A percentile compares a stretch with the other conserved stretches of the same genome.
phyloP scores from a whole-genome alignment of 2,329 filamentous ascomycete genomes.

The Cladosporium phlei region DNA sequence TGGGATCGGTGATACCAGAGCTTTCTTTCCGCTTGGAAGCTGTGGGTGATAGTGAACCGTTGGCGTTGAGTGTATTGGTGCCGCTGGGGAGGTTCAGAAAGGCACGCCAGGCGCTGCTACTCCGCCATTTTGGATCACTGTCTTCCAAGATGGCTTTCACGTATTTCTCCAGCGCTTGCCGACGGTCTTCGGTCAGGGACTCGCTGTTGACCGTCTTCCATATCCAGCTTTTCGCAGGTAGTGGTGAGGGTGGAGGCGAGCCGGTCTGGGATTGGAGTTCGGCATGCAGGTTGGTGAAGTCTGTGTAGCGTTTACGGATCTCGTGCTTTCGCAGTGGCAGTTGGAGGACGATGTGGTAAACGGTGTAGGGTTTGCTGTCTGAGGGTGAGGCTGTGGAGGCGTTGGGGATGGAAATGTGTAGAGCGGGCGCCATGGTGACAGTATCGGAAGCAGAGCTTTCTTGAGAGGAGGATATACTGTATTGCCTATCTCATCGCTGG shows the following conservation, averaged over 20 bases:
- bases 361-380: constrained; percentile 63
- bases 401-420: constrained; percentile 44
- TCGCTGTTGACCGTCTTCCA: constrained; percentile 65
- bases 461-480: no score
- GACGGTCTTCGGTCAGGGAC: constrained; percentile 66
- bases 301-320: constrained; percentile 76
- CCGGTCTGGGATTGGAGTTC: constrained; percentile 58
- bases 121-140: constrained; percentile 71
- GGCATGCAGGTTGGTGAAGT: constrained; percentile 65
- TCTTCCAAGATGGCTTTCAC: constrained; percentile 66
- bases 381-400: constrained; percentile 46
- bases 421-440: constrained; percentile 40
- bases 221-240: constrained; percentile 74
- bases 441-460: no score
- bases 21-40: constrained; percentile 17
- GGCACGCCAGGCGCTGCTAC: constrained; percentile 64
- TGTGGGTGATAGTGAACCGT: constrained; percentile 39
- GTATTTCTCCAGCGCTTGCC: constrained; percentile 64
- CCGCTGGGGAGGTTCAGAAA: constrained; percentile 67
- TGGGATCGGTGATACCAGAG: constrained; percentile 42
- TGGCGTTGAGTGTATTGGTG: constrained; percentile 24
- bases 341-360: constrained; percentile 73
- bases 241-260: constrained; percentile 58
- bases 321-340: constrained; percentile 72
- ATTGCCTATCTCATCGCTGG: no score